Base-by-base conservation (phyloP, 1,284 basidiomycete species). In the Moesziomyces globuligerus region DNA sequence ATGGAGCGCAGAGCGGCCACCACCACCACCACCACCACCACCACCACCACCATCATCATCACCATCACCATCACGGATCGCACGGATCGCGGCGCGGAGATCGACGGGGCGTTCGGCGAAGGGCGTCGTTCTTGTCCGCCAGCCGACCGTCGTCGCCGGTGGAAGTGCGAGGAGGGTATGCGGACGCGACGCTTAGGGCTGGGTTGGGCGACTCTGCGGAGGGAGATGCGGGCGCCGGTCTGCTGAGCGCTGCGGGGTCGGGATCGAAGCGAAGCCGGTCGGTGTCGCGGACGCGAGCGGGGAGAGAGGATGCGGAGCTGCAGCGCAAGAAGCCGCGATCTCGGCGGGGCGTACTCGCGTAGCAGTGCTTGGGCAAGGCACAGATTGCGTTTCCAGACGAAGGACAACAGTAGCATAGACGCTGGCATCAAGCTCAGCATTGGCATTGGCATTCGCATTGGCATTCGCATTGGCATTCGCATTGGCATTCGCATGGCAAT, bases 71-170 rank as follows among this genome's bases (percentile, higher is more conserved):
- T 8, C 54, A 54, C 32, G 55, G 55, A 28, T 50, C 50, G n/a
- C 29, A 32, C 29, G 29, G 29, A 2, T 4, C 11, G 3, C 60
- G 67, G 18, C 46, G 50, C 32, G 67, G 60, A 17, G 60, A 69
- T 10, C 55, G 62, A 29, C 50, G 66, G 4, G 32, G 45, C 13
- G 13, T 15, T 6, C 48, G 56, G 15, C 50, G 67, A 44, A 50
- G 60, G 2, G 45, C 60, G 6, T 70, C 67, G 25, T 64, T 65
- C 45, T 24, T 70, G 34, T 64, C 67, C 8, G 17, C 52, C 9
- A 60, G 56, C 52, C 32, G 56, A 34, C 67, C 67, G 0, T 62
- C 60, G 0, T 70, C 67, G 32, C 60, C 67, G 4, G 24, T 70
- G 25, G 67, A 70, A 39, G 43, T 60, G 6, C 55, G 67, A 7